These are phyloP conservation scores for Stenogyne calaminthoides DNA, from an alignment of 305 asterid genomes.

Conservation along the genomic window DNA sequence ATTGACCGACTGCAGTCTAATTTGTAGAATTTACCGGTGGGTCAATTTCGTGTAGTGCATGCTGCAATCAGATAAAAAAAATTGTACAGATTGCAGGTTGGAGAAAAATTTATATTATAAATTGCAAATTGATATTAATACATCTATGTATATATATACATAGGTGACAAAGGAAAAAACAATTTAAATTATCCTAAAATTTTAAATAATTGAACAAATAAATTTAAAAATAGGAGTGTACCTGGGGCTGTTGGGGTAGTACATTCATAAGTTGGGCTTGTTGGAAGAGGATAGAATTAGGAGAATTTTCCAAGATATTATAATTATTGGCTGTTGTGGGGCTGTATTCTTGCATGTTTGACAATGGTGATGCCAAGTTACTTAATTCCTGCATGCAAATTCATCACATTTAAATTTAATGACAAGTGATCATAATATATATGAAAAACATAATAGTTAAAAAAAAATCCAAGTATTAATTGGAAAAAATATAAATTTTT, in stretches of 20 bases:
- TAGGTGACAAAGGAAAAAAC: no score
- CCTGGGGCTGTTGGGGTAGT: conserved; percentile 43
- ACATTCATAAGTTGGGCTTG: conserved; percentile 44
- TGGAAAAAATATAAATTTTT: not conserved
- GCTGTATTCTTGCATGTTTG: conserved; percentile 47
- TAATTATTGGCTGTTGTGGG: conserved; percentile 39
- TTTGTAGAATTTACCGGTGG: no score
- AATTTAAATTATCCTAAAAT: not conserved
- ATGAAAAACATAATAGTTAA: not conserved
- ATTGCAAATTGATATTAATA: no score
- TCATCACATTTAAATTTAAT: not conserved
- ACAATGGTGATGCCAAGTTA: conserved; percentile 47
- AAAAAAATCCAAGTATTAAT: not conserved
- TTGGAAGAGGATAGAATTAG: conserved; percentile 41
- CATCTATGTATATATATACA: no score
- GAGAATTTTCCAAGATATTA: conserved; percentile 41
- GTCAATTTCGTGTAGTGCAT: not conserved
- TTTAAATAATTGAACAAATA: not conserved
- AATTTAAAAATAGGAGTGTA: not conserved
- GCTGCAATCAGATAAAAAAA: not conserved
- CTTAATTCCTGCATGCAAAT: conserved; percentile 48
- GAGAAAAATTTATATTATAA: no score
- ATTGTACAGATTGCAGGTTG: not conserved
- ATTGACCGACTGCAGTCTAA: no score
- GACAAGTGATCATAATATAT: not conserved